phyloP scores from a whole-genome alignment of 1,139 yeast genomes.

The Candida sp. region DNA sequence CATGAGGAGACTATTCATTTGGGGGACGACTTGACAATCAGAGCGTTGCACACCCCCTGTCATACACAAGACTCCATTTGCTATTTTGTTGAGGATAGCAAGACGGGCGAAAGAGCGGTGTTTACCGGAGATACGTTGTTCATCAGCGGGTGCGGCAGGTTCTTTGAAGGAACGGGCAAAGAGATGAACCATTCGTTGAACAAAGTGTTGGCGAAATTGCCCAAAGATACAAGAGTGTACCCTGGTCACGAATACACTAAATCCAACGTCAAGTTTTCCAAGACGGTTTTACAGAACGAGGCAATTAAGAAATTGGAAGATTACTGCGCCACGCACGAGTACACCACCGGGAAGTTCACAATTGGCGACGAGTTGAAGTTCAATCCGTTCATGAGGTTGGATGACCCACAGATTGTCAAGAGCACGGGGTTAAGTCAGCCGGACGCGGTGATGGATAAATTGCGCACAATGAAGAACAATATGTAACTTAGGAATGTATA shows the following conservation, averaged over 20 bases:
- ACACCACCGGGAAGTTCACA: constrained; percentile 85
- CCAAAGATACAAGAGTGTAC: constrained; percentile 72
- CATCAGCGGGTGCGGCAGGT: constrained; percentile 95
- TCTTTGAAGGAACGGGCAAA: constrained; percentile 87
- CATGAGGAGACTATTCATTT: constrained; percentile 63
- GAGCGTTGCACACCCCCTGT: constrained; percentile 95
- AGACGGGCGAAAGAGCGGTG: constrained; percentile 69
- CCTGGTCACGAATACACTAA: constrained; percentile 98
- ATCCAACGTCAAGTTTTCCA: constrained; percentile 78
- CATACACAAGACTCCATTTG: constrained; percentile 97
- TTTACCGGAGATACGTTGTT: constrained; percentile 97
- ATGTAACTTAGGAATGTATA: constrained; percentile 17
- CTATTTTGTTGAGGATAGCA: constrained; percentile 69
- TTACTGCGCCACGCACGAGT: constrained; percentile 59
- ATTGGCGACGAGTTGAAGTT: constrained; percentile 79
- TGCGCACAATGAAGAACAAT: constrained; percentile 74
- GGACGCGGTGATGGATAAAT: constrained; percentile 62
- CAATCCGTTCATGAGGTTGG: constrained; percentile 89
- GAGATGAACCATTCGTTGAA: constrained; percentile 82
- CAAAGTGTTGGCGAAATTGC: constrained; percentile 58
- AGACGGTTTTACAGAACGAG: constrained; percentile 57
- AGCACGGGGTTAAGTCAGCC: constrained; percentile 41
- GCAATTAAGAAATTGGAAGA: constrained; percentile 60
- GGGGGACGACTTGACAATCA: constrained; percentile 68
- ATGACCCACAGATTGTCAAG: constrained; percentile 57